phyloP scores from a whole-genome alignment of 768 basidiomycete species.

The Lactarius akahatsu region DNA sequence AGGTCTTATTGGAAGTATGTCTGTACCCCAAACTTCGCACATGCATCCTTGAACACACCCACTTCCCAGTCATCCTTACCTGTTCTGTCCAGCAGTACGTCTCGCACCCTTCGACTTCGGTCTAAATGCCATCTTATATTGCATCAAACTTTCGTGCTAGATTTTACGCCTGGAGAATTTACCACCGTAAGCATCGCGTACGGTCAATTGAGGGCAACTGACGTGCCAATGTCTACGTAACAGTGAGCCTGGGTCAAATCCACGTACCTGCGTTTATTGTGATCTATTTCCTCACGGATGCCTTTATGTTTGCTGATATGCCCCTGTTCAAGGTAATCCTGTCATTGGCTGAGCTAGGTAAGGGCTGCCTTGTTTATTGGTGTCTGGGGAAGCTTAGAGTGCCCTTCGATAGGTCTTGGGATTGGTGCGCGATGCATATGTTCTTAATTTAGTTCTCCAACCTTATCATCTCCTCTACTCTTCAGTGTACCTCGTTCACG shows the following conservation, averaged over 20 bases:
- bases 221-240: background rate
- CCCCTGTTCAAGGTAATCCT: background rate
- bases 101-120: no score
- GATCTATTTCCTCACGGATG: background rate
- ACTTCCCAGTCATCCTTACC: background rate
- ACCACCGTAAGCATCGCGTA: background rate
- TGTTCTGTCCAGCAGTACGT: constrained; percentile 9
- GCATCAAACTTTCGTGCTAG: background rate
- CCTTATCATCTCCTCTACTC: background rate
- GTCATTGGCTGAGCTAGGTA: constrained; percentile 7
- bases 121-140: background rate
- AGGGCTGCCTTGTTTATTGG: background rate
- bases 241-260: constrained; percentile 7
- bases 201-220: background rate
- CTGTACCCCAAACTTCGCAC: background rate
- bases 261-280: constrained; percentile 8
- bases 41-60: background rate
- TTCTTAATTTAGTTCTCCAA: no score
- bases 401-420: background rate
- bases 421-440: background rate
- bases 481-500: constrained; percentile 3
- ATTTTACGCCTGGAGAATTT: constrained; percentile 21
- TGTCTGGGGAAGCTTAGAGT: background rate
- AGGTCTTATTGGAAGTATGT: constrained; percentile 12
- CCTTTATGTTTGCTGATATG: background rate